Base-by-base conservation (phyloP, 1,139 yeast genomes). In the Candida sojae region DNA sequence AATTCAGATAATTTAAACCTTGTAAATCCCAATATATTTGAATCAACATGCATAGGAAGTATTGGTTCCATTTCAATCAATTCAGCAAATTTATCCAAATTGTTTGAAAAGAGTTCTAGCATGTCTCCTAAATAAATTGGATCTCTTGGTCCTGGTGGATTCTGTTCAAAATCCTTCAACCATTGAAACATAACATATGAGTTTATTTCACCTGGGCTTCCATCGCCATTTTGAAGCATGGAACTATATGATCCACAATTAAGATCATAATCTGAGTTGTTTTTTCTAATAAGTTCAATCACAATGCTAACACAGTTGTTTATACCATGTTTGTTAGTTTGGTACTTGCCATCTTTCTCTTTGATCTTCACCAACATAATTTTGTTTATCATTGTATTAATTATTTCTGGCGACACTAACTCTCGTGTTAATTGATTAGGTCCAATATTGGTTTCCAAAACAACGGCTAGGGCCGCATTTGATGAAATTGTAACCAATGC, bases 401-500 rank as follows among this genome's bases (percentile, higher is more conserved):
- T 60, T 9, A 73, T 65, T 39, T 63, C 57, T 5, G 70, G 69
- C 2, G 78, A 71, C 2, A 74, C 79, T 49, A 75, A 64, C 50
- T 75, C 79, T 49, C 80, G 59, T 0, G 80, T 75, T 43, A 75
- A 62, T 52, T 69, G 77, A 48, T 73, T 73, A 2, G 78, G 80
- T 0, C 80, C 80, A 47, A 73, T 77, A 67, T 75, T 75, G 1
- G 79, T 73, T 49, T 75, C 80, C 21, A 73, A 58, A 1, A 73
- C 77, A 4, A 74, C 76, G 0, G 80, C 79, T 49, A 74, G 62
- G 5, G 79, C 77, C 4, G 79, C 71, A 53, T 75, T 76, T n/a
- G 97, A 96, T 31, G 97, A 89, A 39, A 95, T 88, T 2, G 97
- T 87, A 30, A 93, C 88, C 61, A 95, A 81, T 0, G 98, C 98